These are phyloP conservation scores for Onygena corvina DNA, from an alignment of 2,329 filamentous ascomycete species.

Conservation along the genomic window DNA sequence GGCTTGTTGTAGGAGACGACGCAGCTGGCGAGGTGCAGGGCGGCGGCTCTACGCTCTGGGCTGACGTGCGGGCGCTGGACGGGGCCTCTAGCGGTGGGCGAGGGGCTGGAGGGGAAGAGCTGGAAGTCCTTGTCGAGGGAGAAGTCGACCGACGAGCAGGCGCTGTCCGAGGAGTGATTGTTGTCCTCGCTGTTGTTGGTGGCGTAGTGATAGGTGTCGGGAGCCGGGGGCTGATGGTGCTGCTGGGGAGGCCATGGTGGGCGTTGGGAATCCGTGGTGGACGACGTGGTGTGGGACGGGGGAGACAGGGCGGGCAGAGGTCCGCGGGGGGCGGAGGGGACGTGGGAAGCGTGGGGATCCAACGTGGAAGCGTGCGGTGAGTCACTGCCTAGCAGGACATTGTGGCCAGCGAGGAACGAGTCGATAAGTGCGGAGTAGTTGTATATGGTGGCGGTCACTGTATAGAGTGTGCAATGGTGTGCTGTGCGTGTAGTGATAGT, in stretches of 20 bases:
- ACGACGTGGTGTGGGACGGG: constrained; percentile 36
- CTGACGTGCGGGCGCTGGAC: too few relatives aligned
- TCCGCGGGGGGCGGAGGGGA: constrained; percentile 24
- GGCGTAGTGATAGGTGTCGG: constrained; percentile 21
- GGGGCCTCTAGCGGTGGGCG: constrained; percentile 6
- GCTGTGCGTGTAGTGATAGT: not conserved
- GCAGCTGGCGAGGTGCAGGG: too few relatives aligned
- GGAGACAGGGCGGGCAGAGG: constrained; percentile 34
- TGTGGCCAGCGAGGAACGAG: constrained; percentile 15
- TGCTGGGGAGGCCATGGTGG: constrained; percentile 38
- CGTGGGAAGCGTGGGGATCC: constrained; percentile 24
- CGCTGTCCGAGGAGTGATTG: constrained; percentile 11
- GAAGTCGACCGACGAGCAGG: too few relatives aligned
- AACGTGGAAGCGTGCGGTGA: constrained; percentile 27
- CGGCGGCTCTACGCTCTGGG: too few relatives aligned
- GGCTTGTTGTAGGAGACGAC: too few relatives aligned
- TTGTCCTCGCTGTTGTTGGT: constrained; percentile 20
- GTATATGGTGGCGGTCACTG: not conserved
- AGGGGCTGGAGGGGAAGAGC: constrained; percentile 27
- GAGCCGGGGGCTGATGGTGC: constrained; percentile 33
- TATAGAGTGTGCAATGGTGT: not conserved
- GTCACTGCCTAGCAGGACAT: constrained; percentile 31
- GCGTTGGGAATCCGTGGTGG: constrained; percentile 39
- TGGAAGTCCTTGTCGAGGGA: constrained; percentile 39
- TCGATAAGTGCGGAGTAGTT: not conserved